Evolutionary conservation across 2,329 filamentous ascomycete genomes (phyloP).

Genomic region (Penicillium concentricum): DNA sequence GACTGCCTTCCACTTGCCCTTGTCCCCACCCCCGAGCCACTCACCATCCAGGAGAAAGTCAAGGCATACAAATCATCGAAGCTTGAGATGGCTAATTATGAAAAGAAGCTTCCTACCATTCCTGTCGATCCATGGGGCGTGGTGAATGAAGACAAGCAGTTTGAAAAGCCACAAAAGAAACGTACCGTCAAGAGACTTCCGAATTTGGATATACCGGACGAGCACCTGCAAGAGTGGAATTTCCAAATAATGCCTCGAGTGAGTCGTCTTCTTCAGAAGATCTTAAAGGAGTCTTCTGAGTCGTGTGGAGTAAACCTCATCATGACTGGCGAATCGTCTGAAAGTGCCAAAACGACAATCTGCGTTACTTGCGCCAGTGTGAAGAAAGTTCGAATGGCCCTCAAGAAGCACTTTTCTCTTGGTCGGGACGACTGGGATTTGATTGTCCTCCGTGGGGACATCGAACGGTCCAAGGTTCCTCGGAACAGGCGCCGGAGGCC

Average conservation of each 20-base stretch:
- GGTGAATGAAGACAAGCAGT: constrained; percentile 24
- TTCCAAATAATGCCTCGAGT: constrained; percentile 57
- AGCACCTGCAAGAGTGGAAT: constrained; percentile 60
- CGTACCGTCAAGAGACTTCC: constrained; percentile 47
- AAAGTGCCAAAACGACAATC: constrained; percentile 60
- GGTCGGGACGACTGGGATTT: constrained; percentile 58
- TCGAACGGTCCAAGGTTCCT: constrained; percentile 55
- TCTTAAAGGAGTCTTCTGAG: constrained; percentile 59
- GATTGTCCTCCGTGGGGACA: constrained; percentile 60
- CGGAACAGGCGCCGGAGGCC: constrained; percentile 42
- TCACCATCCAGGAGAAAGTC: constrained; percentile 21
- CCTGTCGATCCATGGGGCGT: constrained; percentile 13
- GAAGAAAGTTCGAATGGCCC: constrained; percentile 57
- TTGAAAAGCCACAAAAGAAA: constrained; percentile 38
- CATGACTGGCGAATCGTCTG: constrained; percentile 58
- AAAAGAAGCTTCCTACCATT: constrained; percentile 20
- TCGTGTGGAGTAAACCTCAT: constrained; percentile 62
- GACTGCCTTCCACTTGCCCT: constrained; percentile 44
- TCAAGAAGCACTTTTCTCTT: constrained; percentile 59
- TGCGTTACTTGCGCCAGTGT: constrained; percentile 62
- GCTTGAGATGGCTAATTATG: constrained; percentile 15
- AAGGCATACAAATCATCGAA: constrained; percentile 15
- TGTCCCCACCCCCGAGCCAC: constrained; percentile 34
- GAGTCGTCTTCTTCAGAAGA: constrained; percentile 58
- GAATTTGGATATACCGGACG: constrained; percentile 54